A percentile compares a stretch with the other conserved stretches of the same genome.
Conservation (phyloP, 306 rosid genomes). For the Citrullus amarus region DNA sequence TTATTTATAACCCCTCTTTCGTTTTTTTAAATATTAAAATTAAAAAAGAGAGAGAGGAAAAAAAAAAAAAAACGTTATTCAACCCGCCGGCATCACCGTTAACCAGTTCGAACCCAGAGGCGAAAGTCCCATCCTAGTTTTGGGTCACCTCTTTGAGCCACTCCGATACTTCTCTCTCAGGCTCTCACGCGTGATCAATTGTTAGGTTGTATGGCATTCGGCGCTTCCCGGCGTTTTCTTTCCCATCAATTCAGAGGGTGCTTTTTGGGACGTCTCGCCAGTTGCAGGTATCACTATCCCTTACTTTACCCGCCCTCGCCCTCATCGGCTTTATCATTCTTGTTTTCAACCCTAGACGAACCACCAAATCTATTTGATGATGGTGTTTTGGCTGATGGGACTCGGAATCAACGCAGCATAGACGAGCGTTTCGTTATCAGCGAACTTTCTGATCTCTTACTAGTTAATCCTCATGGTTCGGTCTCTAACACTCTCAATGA, state of each 20-base stretch:
- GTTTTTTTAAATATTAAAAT: no score
- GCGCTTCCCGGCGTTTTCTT: not conserved
- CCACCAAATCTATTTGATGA: conserved; percentile 7
- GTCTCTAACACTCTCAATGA: not conserved
- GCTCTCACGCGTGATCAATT: not conserved
- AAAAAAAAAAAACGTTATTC: no score
- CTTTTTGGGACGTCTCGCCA: not conserved
- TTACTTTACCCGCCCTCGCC: not conserved
- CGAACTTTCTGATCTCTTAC: conserved; percentile 40
- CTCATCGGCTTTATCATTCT: conserved; percentile 4
- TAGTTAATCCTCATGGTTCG: conserved; percentile 4
- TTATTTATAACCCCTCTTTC: no score
- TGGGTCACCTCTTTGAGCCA: not conserved
- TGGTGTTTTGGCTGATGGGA: not conserved
- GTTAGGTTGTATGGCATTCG: not conserved
- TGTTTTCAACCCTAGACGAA: conserved; percentile 22
- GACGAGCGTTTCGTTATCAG: conserved; percentile 40
- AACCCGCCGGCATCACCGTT: not conserved
- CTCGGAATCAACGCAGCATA: not conserved
- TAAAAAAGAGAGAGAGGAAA: no score
- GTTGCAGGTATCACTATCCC: conserved; percentile 8
- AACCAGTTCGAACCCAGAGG: not conserved
- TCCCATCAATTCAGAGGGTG: not conserved
- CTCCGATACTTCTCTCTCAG: not conserved
- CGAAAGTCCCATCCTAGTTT: not conserved